phyloP scores from a whole-genome alignment of 768 basidiomycete species.

The Mycena epipterygia region DNA sequence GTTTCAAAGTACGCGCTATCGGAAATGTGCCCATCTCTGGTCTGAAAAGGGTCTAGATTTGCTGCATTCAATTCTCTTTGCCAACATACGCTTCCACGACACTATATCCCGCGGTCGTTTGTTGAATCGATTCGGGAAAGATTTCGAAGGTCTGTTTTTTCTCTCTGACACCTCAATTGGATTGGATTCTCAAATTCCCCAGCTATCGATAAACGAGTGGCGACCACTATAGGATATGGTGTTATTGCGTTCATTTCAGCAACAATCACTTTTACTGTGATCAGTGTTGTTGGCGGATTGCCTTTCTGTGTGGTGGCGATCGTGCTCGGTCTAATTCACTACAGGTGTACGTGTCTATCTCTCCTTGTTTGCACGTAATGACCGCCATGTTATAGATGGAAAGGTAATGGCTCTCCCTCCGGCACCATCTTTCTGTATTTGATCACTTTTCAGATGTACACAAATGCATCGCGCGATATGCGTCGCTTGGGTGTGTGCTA shows the following conservation, averaged over 20 bases:
- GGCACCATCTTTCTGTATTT: neutral
- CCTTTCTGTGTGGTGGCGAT: neutral
- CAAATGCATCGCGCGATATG: slow-evolving; percentile 90
- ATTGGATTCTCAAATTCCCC: neutral
- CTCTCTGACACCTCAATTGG: neutral
- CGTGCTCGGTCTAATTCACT: neutral
- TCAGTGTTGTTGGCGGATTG: neutral
- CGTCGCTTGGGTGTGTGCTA: slow-evolving; percentile 72
- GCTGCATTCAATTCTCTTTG: slow-evolving; percentile 37
- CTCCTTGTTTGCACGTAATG: neutral
- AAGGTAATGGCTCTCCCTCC: slow-evolving; percentile 41
- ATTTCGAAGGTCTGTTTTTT: neutral
- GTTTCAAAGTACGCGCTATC: neutral
- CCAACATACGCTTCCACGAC: slow-evolving; percentile 29
- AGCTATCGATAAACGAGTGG: neutral
- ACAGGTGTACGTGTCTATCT: neutral
- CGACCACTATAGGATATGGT: neutral
- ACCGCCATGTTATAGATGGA: neutral
- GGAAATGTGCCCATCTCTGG: neutral
- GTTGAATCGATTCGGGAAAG: slow-evolving; percentile 6
- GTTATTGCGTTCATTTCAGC: neutral
- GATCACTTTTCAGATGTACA: slow-evolving; percentile 57
- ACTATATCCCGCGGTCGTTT: neutral
- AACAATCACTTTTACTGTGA: neutral
- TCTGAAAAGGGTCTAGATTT: neutral